Base-by-base conservation (phyloP, 148 eudicot species). In the Chenopodium formosanum region DNA sequence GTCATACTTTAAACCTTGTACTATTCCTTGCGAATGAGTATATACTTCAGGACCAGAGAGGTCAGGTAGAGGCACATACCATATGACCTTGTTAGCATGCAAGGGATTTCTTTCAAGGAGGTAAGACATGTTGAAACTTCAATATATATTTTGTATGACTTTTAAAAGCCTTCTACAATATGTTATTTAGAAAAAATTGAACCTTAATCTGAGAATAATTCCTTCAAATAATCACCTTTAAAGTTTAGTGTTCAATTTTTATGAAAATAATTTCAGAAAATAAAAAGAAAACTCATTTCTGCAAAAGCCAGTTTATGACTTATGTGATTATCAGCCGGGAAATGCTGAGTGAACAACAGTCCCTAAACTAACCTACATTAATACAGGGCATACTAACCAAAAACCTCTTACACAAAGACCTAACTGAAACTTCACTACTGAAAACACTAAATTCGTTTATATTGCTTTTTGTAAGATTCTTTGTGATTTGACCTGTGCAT, bases 1-100 rank as follows among this genome's bases (percentile, higher is more conserved):
- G 74, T 93, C 97, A 81, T 91, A 91, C 82, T 93, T 93, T 73
- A 91, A 84, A 86, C 97, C 97, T 44, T 93, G 97, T 82, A 87
- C 91, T 25, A 90, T 93, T 58, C 97, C 97, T 68, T 77, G 85
- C 29, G 88, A 89, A 88, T 93, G 97, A 71, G 90, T 75, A 66
- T 85, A 88, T 84, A 83, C 91, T 66, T 85, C 86, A 23, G 90
- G 91, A 64, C 80, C 87, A 68, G 87, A 77, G 31, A 87, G 86
- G 73, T 81, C 79, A 62, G 83, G 83, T 73, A 75, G 76, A 64
- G 89, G 89, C 74, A 83, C 87, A 78, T 88, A 93, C 83, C 73
- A 87, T 79, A 70, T 79, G 22, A 74, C 89, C 74, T 86, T 93
- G 86, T 86, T 86, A 48, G 82, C 83, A 48, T 91, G 94, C 88